These are phyloP conservation scores for Aspergillus versicolor DNA, from an alignment of 2,329 filamentous ascomycete species.

Conservation along the genomic window DNA sequence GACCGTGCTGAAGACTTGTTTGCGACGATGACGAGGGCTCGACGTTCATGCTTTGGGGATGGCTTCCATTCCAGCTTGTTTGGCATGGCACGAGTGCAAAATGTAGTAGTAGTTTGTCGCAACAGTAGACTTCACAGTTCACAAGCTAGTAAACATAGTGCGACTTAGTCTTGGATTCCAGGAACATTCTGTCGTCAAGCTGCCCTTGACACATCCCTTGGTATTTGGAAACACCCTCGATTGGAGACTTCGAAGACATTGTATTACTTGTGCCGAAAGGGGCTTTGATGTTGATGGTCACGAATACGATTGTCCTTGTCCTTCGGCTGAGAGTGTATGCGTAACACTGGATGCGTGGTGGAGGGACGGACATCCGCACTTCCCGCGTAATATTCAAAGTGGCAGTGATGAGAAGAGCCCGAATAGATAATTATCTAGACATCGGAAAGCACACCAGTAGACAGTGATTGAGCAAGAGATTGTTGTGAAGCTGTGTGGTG, in stretches of 20 bases:
- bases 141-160: neutral
- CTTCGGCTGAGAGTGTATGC: neutral
- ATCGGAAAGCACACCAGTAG: neutral
- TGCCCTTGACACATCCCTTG: constrained; percentile 3
- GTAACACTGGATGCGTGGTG: neutral
- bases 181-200: neutral
- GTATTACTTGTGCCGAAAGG: neutral
- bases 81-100: too few relatives aligned
- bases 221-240: neutral
- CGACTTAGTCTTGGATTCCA: neutral
- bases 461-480: neutral
- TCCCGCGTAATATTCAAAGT: neutral
- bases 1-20: constrained; percentile 8
- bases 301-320: neutral
- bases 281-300: neutral
- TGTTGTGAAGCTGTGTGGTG: constrained; percentile 1
- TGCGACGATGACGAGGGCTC: neutral
- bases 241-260: neutral
- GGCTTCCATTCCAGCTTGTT: neutral
- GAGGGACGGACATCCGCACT: constrained; percentile 2
- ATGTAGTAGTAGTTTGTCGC: too few relatives aligned
- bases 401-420: neutral
- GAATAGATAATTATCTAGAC: neutral
- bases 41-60: neutral
- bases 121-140: too few relatives aligned